These are phyloP conservation scores for Hygrophoropsis aurantiaca DNA, from an alignment of 768 basidiomycete genomes.

Conservation along the genomic window DNA sequence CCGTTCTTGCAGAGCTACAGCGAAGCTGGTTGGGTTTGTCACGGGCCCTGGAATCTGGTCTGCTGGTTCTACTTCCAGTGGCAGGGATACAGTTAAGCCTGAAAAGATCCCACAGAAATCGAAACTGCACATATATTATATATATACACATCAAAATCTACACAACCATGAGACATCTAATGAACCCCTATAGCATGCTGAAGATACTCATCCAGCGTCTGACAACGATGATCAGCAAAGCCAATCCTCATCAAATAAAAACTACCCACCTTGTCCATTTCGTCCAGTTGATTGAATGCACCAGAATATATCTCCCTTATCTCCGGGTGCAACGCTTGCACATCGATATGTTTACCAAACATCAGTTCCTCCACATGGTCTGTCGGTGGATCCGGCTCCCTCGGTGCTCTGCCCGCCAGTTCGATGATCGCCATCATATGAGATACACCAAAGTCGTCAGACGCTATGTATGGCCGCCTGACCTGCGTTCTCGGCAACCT, in stretches of 20 bases:
- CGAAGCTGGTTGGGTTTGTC: too few relatives aligned
- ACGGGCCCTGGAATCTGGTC: too few relatives aligned
- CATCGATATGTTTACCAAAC: slow-evolving; percentile 65
- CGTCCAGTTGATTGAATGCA: slow-evolving; percentile 72
- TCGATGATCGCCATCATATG: slow-evolving; percentile 91
- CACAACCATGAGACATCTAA: slow-evolving; percentile 1
- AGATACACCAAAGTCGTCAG: slow-evolving; percentile 83
- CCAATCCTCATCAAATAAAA: background rate
- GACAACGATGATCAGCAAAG: slow-evolving; percentile 3
- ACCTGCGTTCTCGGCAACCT: slow-evolving; percentile 33
- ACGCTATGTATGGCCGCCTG: slow-evolving; percentile 54
- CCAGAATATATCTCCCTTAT: slow-evolving; percentile 70
- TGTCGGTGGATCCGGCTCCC: slow-evolving; percentile 36
- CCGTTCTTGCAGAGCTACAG: too few relatives aligned
- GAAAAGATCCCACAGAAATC: too few relatives aligned
- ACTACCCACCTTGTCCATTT: slow-evolving; percentile 69
- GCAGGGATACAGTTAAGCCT: too few relatives aligned
- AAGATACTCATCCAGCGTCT: slow-evolving; percentile 32
- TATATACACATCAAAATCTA: background rate
- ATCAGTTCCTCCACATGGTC: slow-evolving; percentile 72
- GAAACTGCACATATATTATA: background rate
- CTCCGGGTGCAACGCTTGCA: slow-evolving; percentile 66
- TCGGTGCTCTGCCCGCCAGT: slow-evolving; percentile 46
- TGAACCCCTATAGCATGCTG: slow-evolving; percentile 19
- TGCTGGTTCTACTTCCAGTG: too few relatives aligned